A percentile compares a stretch with the other conserved stretches of the same genome.
These are phyloP conservation scores for Epichloe amarillans DNA, from an alignment of 2,329 filamentous ascomycete genomes.

Conservation along the genomic window DNA sequence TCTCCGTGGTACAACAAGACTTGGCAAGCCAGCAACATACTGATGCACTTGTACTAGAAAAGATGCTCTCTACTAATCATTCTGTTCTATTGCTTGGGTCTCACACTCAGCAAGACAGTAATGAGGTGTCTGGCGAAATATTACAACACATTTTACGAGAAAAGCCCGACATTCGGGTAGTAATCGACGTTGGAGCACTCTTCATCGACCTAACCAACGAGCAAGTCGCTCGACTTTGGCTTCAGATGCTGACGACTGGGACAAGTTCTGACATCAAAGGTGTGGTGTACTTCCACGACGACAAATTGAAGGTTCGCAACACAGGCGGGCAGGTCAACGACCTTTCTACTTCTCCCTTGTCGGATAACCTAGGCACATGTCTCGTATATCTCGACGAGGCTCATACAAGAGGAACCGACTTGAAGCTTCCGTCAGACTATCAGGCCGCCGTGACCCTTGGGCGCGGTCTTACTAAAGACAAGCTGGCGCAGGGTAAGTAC, in stretches of 20 bases:
- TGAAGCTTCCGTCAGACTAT: constrained; percentile 43
- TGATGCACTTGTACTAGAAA: no score
- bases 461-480: constrained; percentile 50
- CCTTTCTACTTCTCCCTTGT: constrained; percentile 36
- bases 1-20: constrained; percentile 49
- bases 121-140: no score
- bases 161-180: not conserved
- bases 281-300: constrained; percentile 41
- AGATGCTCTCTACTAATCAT: no score
- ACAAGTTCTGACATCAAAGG: constrained; percentile 6
- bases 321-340: not conserved
- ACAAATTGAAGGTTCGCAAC: constrained; percentile 13
- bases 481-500: constrained; percentile 48
- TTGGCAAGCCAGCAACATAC: constrained; percentile 20
- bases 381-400: constrained; percentile 56
- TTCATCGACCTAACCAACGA: constrained; percentile 32
- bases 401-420: constrained; percentile 55
- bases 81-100: no score
- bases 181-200: constrained; percentile 59
- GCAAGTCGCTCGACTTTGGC: no score
- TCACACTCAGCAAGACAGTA: no score
- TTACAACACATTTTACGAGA: no score
- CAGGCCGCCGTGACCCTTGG: constrained; percentile 56
- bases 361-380: constrained; percentile 40
- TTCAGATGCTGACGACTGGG: no score